Evolutionary conservation across 148 eudicot species (phyloP), one percentile per base, ranked within the genome.

Genomic region (Cornus suecica): DNA sequence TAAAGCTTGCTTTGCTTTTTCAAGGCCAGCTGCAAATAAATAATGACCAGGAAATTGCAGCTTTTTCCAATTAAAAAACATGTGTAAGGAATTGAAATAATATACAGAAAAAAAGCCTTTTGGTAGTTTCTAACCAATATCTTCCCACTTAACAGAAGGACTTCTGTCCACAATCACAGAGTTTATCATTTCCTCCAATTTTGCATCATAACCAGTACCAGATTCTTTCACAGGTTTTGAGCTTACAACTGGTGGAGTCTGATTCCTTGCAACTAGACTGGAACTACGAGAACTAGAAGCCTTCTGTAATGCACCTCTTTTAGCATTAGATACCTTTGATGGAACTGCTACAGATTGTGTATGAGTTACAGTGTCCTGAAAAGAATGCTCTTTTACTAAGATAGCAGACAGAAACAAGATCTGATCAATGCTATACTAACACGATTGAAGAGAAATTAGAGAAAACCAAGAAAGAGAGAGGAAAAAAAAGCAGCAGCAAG

Each of bases 111-210:
- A 69, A 64, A 60, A 70, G 58, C 23, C 30, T 54, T 45, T 37
- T 60, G 26, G 61, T 28, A 71, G 68, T 70, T 37, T 65, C 94
- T 85, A 74, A 93, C 99, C 99, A 77, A 95, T 88, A 85, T 93
- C 99, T 32, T 95, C 98, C 99, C 99, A 95, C 83, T 87, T 91
- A 73, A 95, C 97, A 80, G 99, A 93, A 84, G 98, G 99, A 82
- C 99, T 91, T 79, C 87, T 86, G 75, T 95, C 99, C 63, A 95
- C 93, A 31, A 95, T 90, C 75, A 91, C 89, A 71, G 97, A 91
- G 83, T 91, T 93, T 85, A 95, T 93, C 94, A 91, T 88, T 74
- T 95, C 99, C 65, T 80, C 89, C 80, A 95, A 78, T 83, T 95
- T 93, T 26, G 85, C 70, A 84, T 95, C 99, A 86, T 68, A 76